These are phyloP conservation scores for Penicillium paneum DNA, from an alignment of 2,329 filamentous ascomycete species.

Conservation along the genomic window DNA sequence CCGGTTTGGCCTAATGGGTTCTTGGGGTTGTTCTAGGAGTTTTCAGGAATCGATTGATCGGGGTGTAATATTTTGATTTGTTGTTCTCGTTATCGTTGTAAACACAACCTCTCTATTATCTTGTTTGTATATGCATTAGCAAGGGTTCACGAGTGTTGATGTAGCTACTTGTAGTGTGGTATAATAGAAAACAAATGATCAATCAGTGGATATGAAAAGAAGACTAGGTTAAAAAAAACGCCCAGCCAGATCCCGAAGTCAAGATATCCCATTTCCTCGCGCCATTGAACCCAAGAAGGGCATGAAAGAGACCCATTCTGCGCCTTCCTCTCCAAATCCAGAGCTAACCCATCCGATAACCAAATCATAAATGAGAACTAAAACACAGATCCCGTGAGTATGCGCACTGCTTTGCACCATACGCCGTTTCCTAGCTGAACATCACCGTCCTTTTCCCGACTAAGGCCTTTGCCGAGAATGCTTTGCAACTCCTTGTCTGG, in stretches of 20 bases:
- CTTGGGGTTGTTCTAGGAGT: constrained; percentile 17
- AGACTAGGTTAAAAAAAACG: constrained; percentile 2
- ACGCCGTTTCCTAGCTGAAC: constrained; percentile 36
- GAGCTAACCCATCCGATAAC: not conserved
- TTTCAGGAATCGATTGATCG: constrained; percentile 4
- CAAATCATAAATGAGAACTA: constrained; percentile 16
- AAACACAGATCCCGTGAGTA: constrained; percentile 37
- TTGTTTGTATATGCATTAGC: not conserved
- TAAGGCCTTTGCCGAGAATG: constrained; percentile 32
- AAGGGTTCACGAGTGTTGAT: not conserved
- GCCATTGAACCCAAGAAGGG: not conserved
- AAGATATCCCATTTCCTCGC: not conserved
- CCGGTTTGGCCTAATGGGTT: constrained; percentile 18
- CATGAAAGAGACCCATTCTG: not conserved
- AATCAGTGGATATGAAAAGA: constrained; percentile 1
- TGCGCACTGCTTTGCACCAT: constrained; percentile 41
- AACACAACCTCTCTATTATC: not conserved
- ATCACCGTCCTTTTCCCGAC: constrained; percentile 11
- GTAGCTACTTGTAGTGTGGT: not conserved
- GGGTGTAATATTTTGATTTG: not conserved
- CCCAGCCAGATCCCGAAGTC: not conserved
- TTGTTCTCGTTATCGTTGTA: not conserved
- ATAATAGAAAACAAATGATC: not conserved
- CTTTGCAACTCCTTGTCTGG: constrained; percentile 38
- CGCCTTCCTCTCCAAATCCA: not conserved